These are phyloP conservation scores for Blastobotrys attinorum DNA, from an alignment of 805 yeast genomes.

Conservation along the genomic window DNA sequence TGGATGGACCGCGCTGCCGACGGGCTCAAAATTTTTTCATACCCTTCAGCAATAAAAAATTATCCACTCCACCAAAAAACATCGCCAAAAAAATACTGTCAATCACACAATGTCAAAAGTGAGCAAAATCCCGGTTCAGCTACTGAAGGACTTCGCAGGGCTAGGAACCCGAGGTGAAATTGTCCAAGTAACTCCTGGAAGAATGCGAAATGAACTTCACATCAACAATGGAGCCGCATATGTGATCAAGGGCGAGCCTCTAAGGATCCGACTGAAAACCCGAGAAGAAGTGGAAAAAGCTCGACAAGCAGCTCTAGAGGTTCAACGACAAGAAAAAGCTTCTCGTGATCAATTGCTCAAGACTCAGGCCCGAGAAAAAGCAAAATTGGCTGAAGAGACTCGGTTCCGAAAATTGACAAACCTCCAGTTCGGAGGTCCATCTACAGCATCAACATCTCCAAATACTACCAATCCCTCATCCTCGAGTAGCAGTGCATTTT, in stretches of 20 bases:
- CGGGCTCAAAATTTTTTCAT: neutral
- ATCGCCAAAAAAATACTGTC: no score
- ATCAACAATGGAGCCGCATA: slow-evolving; percentile 68
- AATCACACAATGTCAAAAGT: neutral
- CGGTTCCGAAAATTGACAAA: slow-evolving; percentile 4
- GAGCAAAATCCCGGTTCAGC: slow-evolving; percentile 51
- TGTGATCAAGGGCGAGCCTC: slow-evolving; percentile 33
- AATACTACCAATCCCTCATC: neutral
- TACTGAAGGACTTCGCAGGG: slow-evolving; percentile 57
- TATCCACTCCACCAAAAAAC: neutral
- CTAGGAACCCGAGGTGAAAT: slow-evolving; percentile 69
- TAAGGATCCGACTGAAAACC: slow-evolving; percentile 19
- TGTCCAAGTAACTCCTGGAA: slow-evolving; percentile 64
- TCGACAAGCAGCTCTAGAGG: slow-evolving; percentile 1
- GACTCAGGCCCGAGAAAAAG: neutral
- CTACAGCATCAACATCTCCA: neutral
- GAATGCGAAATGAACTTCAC: slow-evolving; percentile 75
- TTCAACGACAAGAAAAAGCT: slow-evolving; percentile 2
- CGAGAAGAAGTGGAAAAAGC: slow-evolving; percentile 3
- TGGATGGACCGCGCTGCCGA: no score
- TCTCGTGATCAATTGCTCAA: slow-evolving; percentile 3
- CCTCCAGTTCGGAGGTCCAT: slow-evolving; percentile 3
- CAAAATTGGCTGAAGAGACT: neutral
- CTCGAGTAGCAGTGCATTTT: neutral
- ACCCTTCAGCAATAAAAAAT: neutral